Evolutionary conservation across 257 asterid genomes (phyloP), one percentile per base, ranked within the genome.

Genomic region (Ilex asprella): DNA sequence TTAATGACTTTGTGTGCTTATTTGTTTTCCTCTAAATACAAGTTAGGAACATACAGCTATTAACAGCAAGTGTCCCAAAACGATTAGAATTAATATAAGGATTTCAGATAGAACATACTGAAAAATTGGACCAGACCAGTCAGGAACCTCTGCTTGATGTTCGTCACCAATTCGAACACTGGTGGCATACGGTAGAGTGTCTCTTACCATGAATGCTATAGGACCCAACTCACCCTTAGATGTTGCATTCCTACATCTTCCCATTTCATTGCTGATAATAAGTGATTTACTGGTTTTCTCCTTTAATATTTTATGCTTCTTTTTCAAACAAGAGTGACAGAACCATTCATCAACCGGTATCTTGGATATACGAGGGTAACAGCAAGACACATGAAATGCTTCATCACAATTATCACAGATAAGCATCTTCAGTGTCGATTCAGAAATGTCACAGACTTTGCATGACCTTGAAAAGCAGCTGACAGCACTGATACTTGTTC

Each of bases 361-460:
- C 73, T 70, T 73, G 74, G 68, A 71, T 58, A 82, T 61, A 56
- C 65, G 76, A 63, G 94, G 94, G 57, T 65, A 75, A 76, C 73
- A 81, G 86, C 99, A 92, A 71, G 86, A 71, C 57, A 79, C 58
- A 76, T 92, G 97, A 72, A 89, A 89, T 66, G 89, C 78, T 64
- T 81, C 89, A 55, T 81, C 82, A 59, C 99, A 92, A 53, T 68
- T 78, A 78, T 92, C 96, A 70, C 99, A 92, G 27, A 85, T 59
- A 53, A 87, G 76, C 94, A 92, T 75, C 49, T 81, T 86, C 64
- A 16, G 60, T 58, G 89, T 79, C 74, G 77, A 69, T 27, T 76
- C 91, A 68, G 71, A 65, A 56, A 51, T 72, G 53, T 64, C 62
- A 67, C 96, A 89, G 55, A 73, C 75, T 73, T 79, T 86, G 83